Base-by-base conservation (phyloP, 768 basidiomycete species). In the Boletus reticulatus region DNA sequence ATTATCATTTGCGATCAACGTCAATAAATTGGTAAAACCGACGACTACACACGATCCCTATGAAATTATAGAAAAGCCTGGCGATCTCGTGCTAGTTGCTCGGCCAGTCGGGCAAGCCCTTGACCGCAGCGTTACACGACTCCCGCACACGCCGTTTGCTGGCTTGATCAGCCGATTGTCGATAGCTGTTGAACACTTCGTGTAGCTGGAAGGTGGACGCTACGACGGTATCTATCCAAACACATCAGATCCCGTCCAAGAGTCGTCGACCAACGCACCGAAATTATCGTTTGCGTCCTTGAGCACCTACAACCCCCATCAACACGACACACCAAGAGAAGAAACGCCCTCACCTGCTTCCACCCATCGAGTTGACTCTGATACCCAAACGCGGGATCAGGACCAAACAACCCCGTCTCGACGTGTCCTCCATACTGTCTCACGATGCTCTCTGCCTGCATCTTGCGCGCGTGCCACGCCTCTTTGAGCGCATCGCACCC, bases 71-170 rank as follows among this genome's bases (percentile, higher is more conserved):
- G 7, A 10, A 37, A 34, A 39, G 32, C 14, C 41, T 17, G 29
- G 27, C 9, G 34, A 42, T 32, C 13, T 24, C 54, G n/a, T 29
- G 13, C 41, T 66, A 69, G 43, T 65, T 65, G 19, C 58, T 72
- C 0, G 90, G 90, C 84, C 85, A 92, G 56, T 88, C 87, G 3
- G 90, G 89, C n/a, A 92, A 70, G 41, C 78, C 78, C 39, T 77
- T 76, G 44, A 92, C 67, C 7, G 90, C 87, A 13, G 88, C 88
- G 63, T 92, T 92, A 48, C 84, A 85, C 4, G 86, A 83, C 68
- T 92, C 89, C 32, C 88, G 81, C 11, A 92, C 90, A 22, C 89
- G 82, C 20, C 77, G 77, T 68, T 89, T 92, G 64, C 88, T 87
- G 7, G 87, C 81, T 27, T 75, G 51, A 68, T 92, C 90, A 3